Conservation (phyloP, 2,329 filamentous ascomycete species). For the Colletotrichum limetticola region DNA sequence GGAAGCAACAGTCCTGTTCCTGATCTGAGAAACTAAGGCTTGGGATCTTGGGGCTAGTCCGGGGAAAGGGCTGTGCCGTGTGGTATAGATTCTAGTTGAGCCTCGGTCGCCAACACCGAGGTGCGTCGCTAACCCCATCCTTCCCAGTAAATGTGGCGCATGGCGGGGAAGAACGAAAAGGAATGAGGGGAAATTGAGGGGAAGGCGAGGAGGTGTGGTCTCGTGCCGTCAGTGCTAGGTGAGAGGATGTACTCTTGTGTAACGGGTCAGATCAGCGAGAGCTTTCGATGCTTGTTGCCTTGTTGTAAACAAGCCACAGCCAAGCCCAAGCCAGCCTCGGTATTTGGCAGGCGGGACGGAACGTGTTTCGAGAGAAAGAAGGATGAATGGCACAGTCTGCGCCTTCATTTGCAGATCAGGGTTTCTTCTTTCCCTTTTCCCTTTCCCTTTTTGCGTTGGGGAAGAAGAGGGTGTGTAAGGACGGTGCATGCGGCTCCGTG, state of each 20-base stretch:
- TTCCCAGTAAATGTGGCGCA: neutral
- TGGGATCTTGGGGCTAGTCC: neutral
- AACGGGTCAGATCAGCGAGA: neutral
- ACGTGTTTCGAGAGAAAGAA: neutral
- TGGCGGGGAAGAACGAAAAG: neutral
- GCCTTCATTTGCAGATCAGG: neutral
- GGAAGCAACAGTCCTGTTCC: neutral
- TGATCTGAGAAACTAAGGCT: neutral
- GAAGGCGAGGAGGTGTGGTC: no score
- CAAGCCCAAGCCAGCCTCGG: neutral
- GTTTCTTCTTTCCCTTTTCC: neutral
- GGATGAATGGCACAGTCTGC: neutral
- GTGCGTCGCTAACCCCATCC: neutral
- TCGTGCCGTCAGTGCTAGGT: no score
- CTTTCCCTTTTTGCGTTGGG: neutral
- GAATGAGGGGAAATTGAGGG: neutral
- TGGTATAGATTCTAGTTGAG: neutral
- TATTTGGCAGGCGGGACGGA: neutral
- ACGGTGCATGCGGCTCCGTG: constrained; percentile 24
- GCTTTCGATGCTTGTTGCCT: neutral
- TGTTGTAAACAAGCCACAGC: neutral
- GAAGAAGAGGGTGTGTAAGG: neutral
- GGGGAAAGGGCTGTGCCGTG: neutral
- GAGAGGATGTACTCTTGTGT: neutral
- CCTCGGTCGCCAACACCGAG: neutral